These are phyloP conservation scores for Sequoia sempervirens DNA, from an alignment of 75 land plant genomes.

Conservation along the genomic window DNA sequence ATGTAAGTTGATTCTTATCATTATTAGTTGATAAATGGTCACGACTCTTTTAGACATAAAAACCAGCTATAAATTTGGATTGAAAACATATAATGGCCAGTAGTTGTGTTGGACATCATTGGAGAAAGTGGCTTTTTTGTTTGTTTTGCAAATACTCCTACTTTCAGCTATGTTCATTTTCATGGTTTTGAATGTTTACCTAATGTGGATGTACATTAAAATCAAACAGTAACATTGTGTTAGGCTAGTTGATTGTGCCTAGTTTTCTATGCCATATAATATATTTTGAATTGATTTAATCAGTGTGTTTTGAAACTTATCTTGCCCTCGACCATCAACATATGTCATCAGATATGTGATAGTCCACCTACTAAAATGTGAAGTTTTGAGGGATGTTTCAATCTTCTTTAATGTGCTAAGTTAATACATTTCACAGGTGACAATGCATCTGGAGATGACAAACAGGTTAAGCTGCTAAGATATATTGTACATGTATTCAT, in stretches of 20 bases:
- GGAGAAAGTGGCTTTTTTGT: neutral
- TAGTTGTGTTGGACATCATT: neutral
- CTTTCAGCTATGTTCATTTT: neutral
- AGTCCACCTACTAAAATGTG: neutral
- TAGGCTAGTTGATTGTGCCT: neutral
- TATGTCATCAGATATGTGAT: neutral
- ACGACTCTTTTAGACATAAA: neutral
- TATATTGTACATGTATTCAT: slow-evolving; percentile 66
- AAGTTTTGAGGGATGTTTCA: neutral
- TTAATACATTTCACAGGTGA: neutral
- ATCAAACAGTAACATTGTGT: neutral
- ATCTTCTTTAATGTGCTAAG: neutral
- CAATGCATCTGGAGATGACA: slow-evolving; percentile 13
- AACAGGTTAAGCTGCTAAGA: slow-evolving; percentile 42
- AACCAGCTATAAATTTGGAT: neutral
- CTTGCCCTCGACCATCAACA: neutral
- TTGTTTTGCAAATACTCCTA: neutral
- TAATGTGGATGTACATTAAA: neutral
- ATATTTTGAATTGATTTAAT: neutral
- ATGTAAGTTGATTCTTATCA: neutral
- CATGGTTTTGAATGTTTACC: neutral
- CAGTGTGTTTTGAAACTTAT: neutral
- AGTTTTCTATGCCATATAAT: neutral
- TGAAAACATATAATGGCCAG: neutral
- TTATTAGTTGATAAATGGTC: neutral